Percentiles rank a stretch among this genome's conserved stretches.
phyloP scores from a whole-genome alignment of 768 basidiomycete genomes.

The Asterophora lycoperdoides region DNA sequence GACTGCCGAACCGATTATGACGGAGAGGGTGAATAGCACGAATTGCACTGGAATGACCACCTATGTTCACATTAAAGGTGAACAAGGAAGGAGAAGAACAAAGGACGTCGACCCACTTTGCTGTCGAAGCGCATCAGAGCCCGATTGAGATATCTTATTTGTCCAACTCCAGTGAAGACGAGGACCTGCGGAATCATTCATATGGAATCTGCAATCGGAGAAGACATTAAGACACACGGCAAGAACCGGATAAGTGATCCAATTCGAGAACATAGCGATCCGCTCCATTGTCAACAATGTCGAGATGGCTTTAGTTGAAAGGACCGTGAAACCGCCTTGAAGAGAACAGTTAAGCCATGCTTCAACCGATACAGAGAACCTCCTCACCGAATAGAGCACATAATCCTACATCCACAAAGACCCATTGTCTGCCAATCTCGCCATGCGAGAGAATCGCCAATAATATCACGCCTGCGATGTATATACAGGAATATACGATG shows the following conservation, averaged over 20 bases:
- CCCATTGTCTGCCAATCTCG: constrained; percentile 55
- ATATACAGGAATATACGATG: constrained; percentile 67
- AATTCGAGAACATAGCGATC: constrained; percentile 68
- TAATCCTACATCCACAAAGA: constrained; percentile 83
- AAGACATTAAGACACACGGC: constrained; percentile 36
- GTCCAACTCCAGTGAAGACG: constrained; percentile 69
- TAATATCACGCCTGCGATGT: constrained; percentile 49
- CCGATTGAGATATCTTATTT: constrained; percentile 79
- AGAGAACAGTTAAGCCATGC: not conserved
- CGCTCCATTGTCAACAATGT: constrained; percentile 78
- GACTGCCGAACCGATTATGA: constrained; percentile 89
- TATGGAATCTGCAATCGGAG: not conserved
- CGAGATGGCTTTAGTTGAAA: constrained; percentile 90
- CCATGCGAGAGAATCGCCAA: constrained; percentile 68
- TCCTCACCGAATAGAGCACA: constrained; percentile 77
- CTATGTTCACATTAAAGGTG: constrained; percentile 39
- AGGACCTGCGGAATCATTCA: constrained; percentile 48
- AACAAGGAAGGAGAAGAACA: not conserved
- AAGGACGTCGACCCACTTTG: constrained; percentile 48
- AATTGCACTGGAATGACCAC: constrained; percentile 94
- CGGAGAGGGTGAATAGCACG: constrained; percentile 89
- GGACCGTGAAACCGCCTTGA: constrained; percentile 87
- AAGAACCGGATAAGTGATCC: constrained; percentile 82
- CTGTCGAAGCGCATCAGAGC: constrained; percentile 92
- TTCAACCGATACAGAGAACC: not conserved